Conservation (phyloP, 2,329 filamentous ascomycete species). For the Cladobotryum protrusum region DNA sequence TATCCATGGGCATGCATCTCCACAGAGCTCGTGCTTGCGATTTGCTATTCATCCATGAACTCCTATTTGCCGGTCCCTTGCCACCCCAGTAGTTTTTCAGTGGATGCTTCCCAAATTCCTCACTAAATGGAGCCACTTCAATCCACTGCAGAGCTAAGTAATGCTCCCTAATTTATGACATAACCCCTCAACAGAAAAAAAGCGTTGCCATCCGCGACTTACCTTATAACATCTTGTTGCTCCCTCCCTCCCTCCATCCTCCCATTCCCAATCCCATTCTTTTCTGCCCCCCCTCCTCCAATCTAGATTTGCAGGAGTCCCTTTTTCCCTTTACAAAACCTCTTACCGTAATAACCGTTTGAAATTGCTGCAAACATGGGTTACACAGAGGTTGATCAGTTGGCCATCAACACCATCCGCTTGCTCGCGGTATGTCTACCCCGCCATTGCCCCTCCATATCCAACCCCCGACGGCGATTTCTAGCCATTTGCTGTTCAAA, state of each 20-base stretch:
- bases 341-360: slow-evolving; percentile 17
- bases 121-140: background rate
- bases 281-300: no score
- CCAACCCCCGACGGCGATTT: slow-evolving; percentile 3
- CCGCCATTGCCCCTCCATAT: slow-evolving; percentile 28
- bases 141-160: no score
- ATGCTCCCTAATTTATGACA: slow-evolving; percentile 13
- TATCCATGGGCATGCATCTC: no score
- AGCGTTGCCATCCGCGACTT: slow-evolving; percentile 16
- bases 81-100: no score
- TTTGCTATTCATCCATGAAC: no score
- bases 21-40: no score
- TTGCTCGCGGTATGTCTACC: slow-evolving; percentile 75
- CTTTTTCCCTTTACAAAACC: slow-evolving; percentile 21
- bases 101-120: no score
- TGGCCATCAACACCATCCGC: slow-evolving; percentile 98
- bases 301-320: background rate
- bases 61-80: no score
- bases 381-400: slow-evolving; percentile 79
- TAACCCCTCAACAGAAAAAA: slow-evolving; percentile 25
- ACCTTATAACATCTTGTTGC: background rate
- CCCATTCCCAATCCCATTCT: no score
- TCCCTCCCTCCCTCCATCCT: no score
- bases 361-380: slow-evolving; percentile 60
- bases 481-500: no score